Base-by-base conservation (phyloP, 208 protist genomes). In the Crithidia brevicula region DNA sequence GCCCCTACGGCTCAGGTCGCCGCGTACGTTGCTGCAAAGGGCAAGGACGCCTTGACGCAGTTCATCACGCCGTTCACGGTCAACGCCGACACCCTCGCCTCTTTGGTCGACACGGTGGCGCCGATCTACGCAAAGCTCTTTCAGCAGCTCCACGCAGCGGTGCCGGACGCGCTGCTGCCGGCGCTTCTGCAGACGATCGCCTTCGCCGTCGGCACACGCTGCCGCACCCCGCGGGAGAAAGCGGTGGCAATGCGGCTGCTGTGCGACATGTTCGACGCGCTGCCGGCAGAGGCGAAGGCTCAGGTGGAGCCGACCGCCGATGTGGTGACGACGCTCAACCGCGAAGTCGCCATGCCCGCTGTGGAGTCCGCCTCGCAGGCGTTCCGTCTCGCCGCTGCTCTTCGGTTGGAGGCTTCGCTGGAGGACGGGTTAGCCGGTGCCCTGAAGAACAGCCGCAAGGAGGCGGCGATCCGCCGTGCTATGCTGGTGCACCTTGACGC, bases 181-280 rank as follows among this genome's bases (percentile, higher is more conserved):
- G 60, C 69, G 16, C 81, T 93, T 57, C 51, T 82, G 25, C 53
- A 89, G 50, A 81, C 84, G 0, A 64, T 72, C 22, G 77, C 79
- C 20, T 59, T 70, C 22, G 67, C 83, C 49, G 76, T 96, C 23
- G 56, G 75, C 47, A 83, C 68, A 9, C 78, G 85, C 59, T 94
- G 92, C 72, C 85, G 88, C 57, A 77, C 81, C 10, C 68, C 80
- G 43, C 70, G 67, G 50, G 92, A 96, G 66, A 96, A 94, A 72
- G 79, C 75, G 25, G 74, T 81, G 28, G 81, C 89, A 27, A 81
- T 93, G 76, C 74, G 56, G 18, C 46, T 95, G 22, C 70, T 86
- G 60, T 64, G 63, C 28, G 81, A 82, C 49, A 80, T 93, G 63
- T 43, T 85, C 22, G 64, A 60, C n/a, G 69, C 67, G 6, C 36